Evolutionary conservation across 805 yeast genomes (phyloP), one percentile per base, ranked within the genome.

Genomic region (Ogataea paradorogensis): DNA sequence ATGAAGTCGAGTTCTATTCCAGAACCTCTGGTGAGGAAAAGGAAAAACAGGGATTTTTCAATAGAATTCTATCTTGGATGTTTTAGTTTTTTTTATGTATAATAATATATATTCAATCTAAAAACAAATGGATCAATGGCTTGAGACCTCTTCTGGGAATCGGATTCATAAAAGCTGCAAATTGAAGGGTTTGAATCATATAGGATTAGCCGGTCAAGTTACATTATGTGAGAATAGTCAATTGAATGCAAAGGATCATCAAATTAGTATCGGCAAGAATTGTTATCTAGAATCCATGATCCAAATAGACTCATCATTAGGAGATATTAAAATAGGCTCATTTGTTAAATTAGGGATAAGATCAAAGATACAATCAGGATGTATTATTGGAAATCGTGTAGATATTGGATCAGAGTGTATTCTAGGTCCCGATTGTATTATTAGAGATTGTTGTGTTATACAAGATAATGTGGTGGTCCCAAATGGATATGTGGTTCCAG

Each of bases 391-490:
- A 0, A 73, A 65, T 41, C 53, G 82, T 15, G 81, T 76, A 1
- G 42, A 63, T 8, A 58, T 78, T 2, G 82, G 78, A 5, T 43
- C 45, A 1, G 46, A 61, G 24, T 73, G 78, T 42, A 38, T 44
- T 0, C 44, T 78, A 11, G 64, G 57, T 1, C 57, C 63, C 28
- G 49, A 62, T 16, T 59, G 70, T 7, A 60, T 69, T 1, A 56
- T 78, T 10, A 68, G 74, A 50, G 84, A 78, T 35, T 74, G 81
- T 50, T 74, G 78, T 40, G 45, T 73, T 3, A 61, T 78, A 3
- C 65, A 67, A 15, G 59, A 64, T 35, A 67, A 67, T 10, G 63
- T 73, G 0, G 43, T 48, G 2, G 46, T 78, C 2, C 78, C 79
- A 0, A 59, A 65, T 2, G 63, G 61, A 11, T 56, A 56, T 42